Evolutionary conservation across 2,329 filamentous ascomycete genomes (phyloP), one percentile per base, ranked within the genome.

Genomic region (Fusarium sp.): DNA sequence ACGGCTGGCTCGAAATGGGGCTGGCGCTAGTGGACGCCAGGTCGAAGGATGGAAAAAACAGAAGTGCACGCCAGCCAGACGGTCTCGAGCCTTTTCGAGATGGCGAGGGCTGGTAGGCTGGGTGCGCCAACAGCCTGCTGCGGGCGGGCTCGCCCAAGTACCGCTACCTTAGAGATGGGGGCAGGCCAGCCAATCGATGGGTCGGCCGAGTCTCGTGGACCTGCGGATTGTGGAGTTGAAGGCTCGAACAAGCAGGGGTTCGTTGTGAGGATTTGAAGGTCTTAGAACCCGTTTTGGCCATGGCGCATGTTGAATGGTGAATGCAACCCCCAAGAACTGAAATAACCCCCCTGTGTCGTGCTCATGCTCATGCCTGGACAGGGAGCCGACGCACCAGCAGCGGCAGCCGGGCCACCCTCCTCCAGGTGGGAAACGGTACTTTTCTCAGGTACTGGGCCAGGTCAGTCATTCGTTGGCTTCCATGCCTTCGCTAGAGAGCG

Each of bases 21-120:
- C 68, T 72, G 75, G 68, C 76, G 63, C 76, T 78, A 78, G 73
- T 63, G 66, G 66, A 66, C 68, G 72, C 76, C 70, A 74, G 69
- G 74, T 75, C 61, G 71, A 74, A 78, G 71, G 66, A 77, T 74
- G 73, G 73, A 78, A 75, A 54, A 75, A 75, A 43, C 57, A 74
- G 73, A 76, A 71, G 27, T 68, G 63, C 50, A 60, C 72, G 50
- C 63, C 66, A 65, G 35, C 43, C 66, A 58, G 32, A 62, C 14
- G 30, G 39, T 64, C 68, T 23, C 64, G 63, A 62, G 52, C 67
- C 62, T 50, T 50, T 69, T 63, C 35, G 61, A 69, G 60, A 57
- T 69, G 63, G 45, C 52, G 63, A 52, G 45, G 50, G 43, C 45
- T 30, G 27, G 27, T 30, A 30, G 27, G 27, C 27, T 57, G 20